phyloP scores from a whole-genome alignment of 768 basidiomycete genomes.

The Pulveroboletus sp. region DNA sequence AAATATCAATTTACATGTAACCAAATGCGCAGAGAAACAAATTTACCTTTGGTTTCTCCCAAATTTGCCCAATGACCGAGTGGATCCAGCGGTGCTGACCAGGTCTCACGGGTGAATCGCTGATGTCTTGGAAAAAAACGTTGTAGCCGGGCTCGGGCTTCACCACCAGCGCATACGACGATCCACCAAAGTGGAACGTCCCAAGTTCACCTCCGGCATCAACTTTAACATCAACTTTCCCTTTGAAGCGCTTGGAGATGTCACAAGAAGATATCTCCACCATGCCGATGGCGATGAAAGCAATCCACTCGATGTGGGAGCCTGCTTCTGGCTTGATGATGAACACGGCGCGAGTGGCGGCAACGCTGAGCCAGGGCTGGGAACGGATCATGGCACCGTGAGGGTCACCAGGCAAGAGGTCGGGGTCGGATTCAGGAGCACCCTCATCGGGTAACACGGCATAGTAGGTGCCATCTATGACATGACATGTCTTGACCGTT shows the following conservation, averaged over 20 bases:
- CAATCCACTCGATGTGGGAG: constrained; percentile 47
- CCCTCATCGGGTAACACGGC: constrained; percentile 12
- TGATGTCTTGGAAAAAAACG: background rate
- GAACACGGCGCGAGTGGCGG: constrained; percentile 51
- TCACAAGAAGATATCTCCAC: constrained; percentile 60
- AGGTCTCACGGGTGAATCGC: background rate
- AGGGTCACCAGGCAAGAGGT: constrained; percentile 6
- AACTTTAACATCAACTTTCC: constrained; percentile 24
- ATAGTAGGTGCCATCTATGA: constrained; percentile 23
- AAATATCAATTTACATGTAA: too few relatives aligned
- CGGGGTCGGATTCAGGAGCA: background rate
- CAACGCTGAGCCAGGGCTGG: constrained; percentile 41
- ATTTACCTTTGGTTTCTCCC: too few relatives aligned
- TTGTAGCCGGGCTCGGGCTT: background rate
- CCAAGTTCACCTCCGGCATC: constrained; percentile 52
- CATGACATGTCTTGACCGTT: constrained; percentile 32
- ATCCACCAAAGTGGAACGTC: constrained; percentile 66
- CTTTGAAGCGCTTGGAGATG: constrained; percentile 39
- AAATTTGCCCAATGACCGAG: constrained; percentile 2
- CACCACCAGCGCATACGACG: constrained; percentile 44
- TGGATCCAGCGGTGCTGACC: constrained; percentile 6
- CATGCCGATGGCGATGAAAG: constrained; percentile 60
- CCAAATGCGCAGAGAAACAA: too few relatives aligned
- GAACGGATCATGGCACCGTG: constrained; percentile 25
- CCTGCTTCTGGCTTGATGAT: constrained; percentile 50